These are phyloP conservation scores for Fusarium redolens DNA, from an alignment of 2,329 filamentous ascomycete genomes.

Conservation along the genomic window DNA sequence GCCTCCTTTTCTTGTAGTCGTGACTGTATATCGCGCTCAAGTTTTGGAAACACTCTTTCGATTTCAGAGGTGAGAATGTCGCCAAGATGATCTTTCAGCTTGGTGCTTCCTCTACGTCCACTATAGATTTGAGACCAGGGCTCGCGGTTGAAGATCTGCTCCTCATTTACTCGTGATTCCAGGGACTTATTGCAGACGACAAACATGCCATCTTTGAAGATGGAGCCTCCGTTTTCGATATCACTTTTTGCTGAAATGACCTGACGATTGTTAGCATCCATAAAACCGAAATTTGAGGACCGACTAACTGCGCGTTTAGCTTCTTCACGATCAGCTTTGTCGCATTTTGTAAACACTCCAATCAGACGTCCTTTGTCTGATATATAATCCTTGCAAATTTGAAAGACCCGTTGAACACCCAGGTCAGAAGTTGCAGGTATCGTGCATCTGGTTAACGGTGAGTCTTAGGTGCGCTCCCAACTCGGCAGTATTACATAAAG, in stretches of 20 bases:
- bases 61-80: neutral
- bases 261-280: neutral
- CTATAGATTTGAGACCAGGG: neutral
- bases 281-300: neutral
- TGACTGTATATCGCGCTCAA: neutral
- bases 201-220: neutral
- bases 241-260: neutral
- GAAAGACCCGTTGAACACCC: neutral
- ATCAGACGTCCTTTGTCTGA: neutral
- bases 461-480: neutral
- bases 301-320: neutral
- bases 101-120: neutral
- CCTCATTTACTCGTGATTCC: neutral
- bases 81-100: neutral
- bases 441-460: neutral
- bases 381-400: neutral
- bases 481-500: neutral
- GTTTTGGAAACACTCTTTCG: neutral
- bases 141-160: neutral
- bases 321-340: neutral
- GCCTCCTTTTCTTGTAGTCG: neutral
- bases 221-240: neutral
- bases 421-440: neutral
- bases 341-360: neutral
- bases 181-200: neutral